Evolutionary conservation across 306 rosid genomes (phyloP).

Genomic region (Fragaria nilgerrensis): DNA sequence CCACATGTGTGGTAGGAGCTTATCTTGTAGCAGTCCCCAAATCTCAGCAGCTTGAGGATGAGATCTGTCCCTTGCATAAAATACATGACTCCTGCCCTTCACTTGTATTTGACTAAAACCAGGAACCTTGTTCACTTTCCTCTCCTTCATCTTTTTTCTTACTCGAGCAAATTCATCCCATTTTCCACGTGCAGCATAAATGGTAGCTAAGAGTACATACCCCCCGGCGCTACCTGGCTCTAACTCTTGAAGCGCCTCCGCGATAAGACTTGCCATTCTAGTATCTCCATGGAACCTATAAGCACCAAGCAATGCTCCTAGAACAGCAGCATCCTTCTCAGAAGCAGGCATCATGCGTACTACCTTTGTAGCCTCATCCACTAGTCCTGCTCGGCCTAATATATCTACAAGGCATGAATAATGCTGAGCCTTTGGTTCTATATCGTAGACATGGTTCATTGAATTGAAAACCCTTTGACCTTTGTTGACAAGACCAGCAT

Average conservation of each 20-base stretch:
- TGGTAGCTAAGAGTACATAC: slow-evolving; percentile 39
- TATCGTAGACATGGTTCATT: slow-evolving; percentile 28
- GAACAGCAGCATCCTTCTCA: slow-evolving; percentile 44
- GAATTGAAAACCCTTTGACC: slow-evolving; percentile 45
- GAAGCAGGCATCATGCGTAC: slow-evolving; percentile 33
- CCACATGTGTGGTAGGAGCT: slow-evolving; percentile 45
- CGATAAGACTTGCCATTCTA: slow-evolving; percentile 29
- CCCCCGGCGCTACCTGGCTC: slow-evolving; percentile 38
- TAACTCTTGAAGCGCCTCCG: slow-evolving; percentile 34
- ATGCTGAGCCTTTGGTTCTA: slow-evolving; percentile 39
- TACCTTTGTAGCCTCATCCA: slow-evolving; percentile 40
- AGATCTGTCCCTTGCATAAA: slow-evolving; percentile 39
- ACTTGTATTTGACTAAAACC: slow-evolving; percentile 47
- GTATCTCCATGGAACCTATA: slow-evolving; percentile 37
- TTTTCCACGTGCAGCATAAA: slow-evolving; percentile 38
- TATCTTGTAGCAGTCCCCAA: slow-evolving; percentile 34
- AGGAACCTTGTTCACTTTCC: slow-evolving; percentile 42
- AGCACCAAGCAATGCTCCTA: slow-evolving; percentile 50
- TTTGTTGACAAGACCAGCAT: slow-evolving; percentile 45
- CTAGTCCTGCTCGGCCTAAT: slow-evolving; percentile 39
- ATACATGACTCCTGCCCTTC: slow-evolving; percentile 38
- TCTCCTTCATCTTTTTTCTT: slow-evolving; percentile 48
- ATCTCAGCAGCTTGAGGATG: slow-evolving; percentile 43
- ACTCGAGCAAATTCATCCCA: slow-evolving; percentile 51
- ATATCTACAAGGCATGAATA: slow-evolving; percentile 42